Evolutionary conservation across 441 rosid genomes (phyloP), one percentile per base, ranked within the genome.

Genomic region (Euphorbia corollata): DNA sequence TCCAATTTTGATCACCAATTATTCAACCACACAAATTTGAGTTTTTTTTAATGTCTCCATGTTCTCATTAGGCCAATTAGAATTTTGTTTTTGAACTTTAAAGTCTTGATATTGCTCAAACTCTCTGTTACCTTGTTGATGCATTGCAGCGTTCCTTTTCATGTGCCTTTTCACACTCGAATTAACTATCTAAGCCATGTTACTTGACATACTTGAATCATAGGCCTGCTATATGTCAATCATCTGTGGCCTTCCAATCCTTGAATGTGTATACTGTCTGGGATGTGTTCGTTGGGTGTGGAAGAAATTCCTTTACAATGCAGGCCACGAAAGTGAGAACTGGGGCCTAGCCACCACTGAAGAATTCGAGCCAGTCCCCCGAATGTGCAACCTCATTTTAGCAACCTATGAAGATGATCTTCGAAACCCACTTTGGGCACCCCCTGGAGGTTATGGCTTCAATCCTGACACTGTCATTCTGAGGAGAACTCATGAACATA

Each of bases 281-380:
- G 97, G 91, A 8, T 90, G 98, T 69, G 85, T 88, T 10, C 96
- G 96, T 8, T 92, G 98, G 98, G 91, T 84, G 45, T 92, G 94
- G 85, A 88, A 90, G 74, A 79, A 90, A 18, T 90, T 96, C 62
- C 94, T 90, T 68, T 83, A 88, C 77, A 74, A 94, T 1, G 96
- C 97, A 12, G 96, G 94, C 43, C 93, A 84, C 56, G 97, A 92
- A 73, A 92, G 97, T 73, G 80, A 87, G 77, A 88, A 84, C 20
- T 92, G 97, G 97, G 92, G 96, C 5, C 74, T 87, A 30, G 96
- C 97, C 61, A 82, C 87, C n/a, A 74, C 87, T 11, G 87, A 87
- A 18, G 97, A 90, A 63, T 92, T 92, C 61, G 91, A 88, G 65
- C 89, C 97, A 0, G 81, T 87, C 34, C 96, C 97, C 53, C 82